Percentiles rank a stretch among this genome's conserved stretches.
These are phyloP conservation scores for Ganoderma sp. DNA, from an alignment of 1,284 basidiomycete species.

Conservation along the genomic window DNA sequence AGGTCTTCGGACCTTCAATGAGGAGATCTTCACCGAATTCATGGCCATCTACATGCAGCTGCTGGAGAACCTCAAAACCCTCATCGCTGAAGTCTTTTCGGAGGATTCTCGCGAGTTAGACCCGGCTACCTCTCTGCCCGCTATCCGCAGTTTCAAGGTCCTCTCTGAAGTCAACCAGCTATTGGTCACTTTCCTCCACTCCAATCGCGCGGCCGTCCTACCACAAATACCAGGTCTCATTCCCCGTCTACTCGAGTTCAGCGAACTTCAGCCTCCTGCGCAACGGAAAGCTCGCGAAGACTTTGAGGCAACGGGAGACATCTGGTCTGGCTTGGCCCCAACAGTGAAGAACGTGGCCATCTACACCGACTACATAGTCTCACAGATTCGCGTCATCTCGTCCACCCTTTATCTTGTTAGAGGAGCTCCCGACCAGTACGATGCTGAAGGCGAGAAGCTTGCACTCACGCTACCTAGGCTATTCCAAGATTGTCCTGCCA, in stretches of 20 bases:
- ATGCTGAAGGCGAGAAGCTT: conserved; percentile 83
- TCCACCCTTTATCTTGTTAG: conserved; percentile 93
- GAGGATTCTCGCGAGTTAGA: conserved; percentile 64
- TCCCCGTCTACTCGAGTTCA: conserved; percentile 74
- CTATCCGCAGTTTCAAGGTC: conserved; percentile 91
- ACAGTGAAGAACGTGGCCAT: conserved; percentile 78
- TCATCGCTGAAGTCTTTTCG: conserved; percentile 81
- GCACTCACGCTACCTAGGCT: conserved; percentile 86
- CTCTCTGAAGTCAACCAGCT: conserved; percentile 94
- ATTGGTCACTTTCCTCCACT: conserved; percentile 91
- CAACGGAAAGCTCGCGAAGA: conserved; percentile 86
- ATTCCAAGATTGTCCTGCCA: conserved; percentile 92
- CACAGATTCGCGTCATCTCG: conserved; percentile 96
- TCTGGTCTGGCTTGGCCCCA: conserved; percentile 88
- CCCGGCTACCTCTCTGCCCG: conserved; percentile 64
- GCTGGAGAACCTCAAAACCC: conserved; percentile 76
- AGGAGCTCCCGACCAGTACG: conserved; percentile 71
- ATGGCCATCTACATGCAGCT: conserved; percentile 79
- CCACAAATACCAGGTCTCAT: conserved; percentile 79
- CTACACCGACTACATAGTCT: conserved; percentile 89
- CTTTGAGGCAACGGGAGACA: conserved; percentile 76
- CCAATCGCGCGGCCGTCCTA: conserved; percentile 71
- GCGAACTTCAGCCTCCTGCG: conserved; percentile 85
- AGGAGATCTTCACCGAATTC: conserved; percentile 83
- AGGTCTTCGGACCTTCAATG: conserved; percentile 73